Conservation (phyloP, 2,329 filamentous ascomycete species). For the Rasamsonia emersonii region DNA sequence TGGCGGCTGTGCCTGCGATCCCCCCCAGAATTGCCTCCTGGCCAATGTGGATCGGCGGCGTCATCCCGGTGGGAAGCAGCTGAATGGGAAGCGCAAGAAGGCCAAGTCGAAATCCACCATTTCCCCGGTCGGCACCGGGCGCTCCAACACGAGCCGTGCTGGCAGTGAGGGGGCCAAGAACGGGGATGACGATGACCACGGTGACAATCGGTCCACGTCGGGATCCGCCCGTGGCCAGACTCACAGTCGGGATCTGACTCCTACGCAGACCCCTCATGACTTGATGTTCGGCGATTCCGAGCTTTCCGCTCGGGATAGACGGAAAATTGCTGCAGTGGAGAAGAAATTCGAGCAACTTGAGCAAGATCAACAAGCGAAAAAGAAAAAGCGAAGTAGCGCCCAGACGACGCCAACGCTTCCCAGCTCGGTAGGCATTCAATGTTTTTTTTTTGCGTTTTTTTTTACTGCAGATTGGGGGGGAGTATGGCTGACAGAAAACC, state of each 20-base stretch:
- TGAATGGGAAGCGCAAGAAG: constrained; percentile 41
- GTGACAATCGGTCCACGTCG: constrained; percentile 46
- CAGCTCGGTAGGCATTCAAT: constrained; percentile 11
- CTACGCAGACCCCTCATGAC: constrained; percentile 43
- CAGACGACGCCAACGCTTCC: constrained; percentile 41
- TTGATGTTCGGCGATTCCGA: constrained; percentile 39
- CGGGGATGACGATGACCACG: constrained; percentile 45
- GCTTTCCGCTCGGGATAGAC: constrained; percentile 53
- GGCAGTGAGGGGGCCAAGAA: constrained; percentile 49
- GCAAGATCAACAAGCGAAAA: constrained; percentile 46
- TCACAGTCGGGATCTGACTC: constrained; percentile 54
- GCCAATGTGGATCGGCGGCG: constrained; percentile 36
- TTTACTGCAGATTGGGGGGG: too few species aligned
- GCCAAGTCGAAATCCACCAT: constrained; percentile 36
- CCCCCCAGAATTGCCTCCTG: constrained; percentile 29
- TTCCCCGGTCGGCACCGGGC: constrained; percentile 47
- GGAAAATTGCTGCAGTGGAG: constrained; percentile 55
- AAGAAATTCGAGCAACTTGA: constrained; percentile 55
- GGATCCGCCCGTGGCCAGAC: constrained; percentile 49
- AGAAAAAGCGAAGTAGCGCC: constrained; percentile 49
- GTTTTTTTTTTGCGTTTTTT: not conserved
- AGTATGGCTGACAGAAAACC: too few species aligned
- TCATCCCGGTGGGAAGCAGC: constrained; percentile 30
- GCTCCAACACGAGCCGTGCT: constrained; percentile 49
- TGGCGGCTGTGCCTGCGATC: constrained; percentile 41